Conservation (phyloP, 2,329 filamentous ascomycete species). For the Apiospora koreana region DNA sequence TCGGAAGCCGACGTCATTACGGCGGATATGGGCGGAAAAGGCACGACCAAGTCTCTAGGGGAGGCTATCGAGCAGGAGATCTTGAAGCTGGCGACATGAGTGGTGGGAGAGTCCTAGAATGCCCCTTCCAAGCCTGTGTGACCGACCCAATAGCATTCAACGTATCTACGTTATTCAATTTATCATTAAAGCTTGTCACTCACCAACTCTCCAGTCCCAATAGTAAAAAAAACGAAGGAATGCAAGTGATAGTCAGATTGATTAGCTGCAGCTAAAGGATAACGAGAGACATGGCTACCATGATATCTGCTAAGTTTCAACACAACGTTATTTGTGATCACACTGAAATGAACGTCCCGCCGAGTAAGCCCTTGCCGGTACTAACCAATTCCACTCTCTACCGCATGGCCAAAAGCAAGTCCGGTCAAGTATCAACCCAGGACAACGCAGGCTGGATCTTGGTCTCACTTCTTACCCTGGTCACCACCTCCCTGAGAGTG, state of each 20-base stretch:
- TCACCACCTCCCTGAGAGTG: neutral
- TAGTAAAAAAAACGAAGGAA: no score
- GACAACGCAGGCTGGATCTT: fast-evolving
- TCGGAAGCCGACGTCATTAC: slow-evolving; percentile 56
- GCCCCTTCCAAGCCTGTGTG: no score
- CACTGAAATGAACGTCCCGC: neutral
- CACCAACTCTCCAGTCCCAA: no score
- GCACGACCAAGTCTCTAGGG: slow-evolving; percentile 59
- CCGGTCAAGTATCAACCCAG: no score
- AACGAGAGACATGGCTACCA: neutral
- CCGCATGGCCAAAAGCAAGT: no score
- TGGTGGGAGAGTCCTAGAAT: neutral
- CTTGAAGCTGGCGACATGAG: neutral
- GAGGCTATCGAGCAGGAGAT: slow-evolving; percentile 45
- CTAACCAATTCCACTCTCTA: no score
- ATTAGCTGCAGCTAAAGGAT: neutral
- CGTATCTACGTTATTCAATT: no score
- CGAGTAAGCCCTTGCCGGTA: no score
- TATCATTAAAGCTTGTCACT: no score
- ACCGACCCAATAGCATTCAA: no score
- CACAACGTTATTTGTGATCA: neutral
- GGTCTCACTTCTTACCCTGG: neutral
- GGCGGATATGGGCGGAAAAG: slow-evolving; percentile 59
- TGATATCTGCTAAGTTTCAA: neutral
- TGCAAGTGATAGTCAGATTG: no score